Evolutionary conservation across 2,329 filamentous ascomycete genomes (phyloP), one percentile per base, ranked within the genome.

Genomic region (Ophiosphaerella narmari): DNA sequence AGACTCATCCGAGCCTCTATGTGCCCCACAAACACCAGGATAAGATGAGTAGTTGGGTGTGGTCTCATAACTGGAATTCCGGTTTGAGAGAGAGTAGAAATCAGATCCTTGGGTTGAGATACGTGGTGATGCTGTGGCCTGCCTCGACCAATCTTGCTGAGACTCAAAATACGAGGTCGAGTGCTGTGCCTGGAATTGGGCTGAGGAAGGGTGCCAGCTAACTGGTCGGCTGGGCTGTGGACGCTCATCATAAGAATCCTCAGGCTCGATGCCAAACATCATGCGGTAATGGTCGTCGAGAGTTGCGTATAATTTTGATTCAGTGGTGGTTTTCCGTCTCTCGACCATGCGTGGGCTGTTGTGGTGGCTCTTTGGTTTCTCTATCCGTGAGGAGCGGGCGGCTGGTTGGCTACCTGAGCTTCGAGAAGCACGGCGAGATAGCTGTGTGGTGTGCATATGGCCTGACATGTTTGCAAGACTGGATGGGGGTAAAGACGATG

Each of bases 201-300:
- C 78, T 8, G 86, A 82, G 18, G 82, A 82, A 2, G 88, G 86
- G 68, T 91, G 89, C 89, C 89, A 91, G 77, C 88, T 91, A 39
- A 89, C 77, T 5, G 88, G 88, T 36, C 88, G 62, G 42, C 57
- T 60, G 31, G 61, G 54, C 42, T 70, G 61, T 35, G 54, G 62
- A 35, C 53, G 62, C 24, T 67, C 59, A 21, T 70, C 65, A 13
- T 50, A 26, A 7, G 43, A 54, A 41, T 67, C 62, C 29, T 72
- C 67, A 29, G 64, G 52, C 38, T 58, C 59, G 24, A 71, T 57
- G 7, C 73, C 72, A 54, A 74, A 74, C 71, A 74, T 74, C 68
- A 74, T 71, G 48, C 70, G 71, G 62, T 67, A 74, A 45, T 74
- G 73, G 52, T 74, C 72, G 41, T 74, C 73, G 7, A 74, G 55